phyloP scores from a whole-genome alignment of 768 basidiomycete genomes.

The Aureoboletus auriporus region DNA sequence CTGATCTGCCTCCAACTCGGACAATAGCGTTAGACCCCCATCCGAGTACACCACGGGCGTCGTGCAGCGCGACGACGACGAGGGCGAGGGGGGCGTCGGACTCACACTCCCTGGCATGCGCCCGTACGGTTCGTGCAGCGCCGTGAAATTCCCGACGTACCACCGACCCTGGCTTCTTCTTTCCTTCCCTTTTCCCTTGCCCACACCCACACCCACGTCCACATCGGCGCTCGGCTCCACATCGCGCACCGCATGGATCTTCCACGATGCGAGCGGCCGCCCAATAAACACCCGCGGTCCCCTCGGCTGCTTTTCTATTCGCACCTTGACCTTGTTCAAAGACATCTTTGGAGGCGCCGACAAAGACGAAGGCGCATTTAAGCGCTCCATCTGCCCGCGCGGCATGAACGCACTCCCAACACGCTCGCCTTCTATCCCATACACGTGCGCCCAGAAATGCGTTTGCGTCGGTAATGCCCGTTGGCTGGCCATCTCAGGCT shows the following conservation, averaged over 20 bases:
- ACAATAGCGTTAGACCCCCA: constrained; percentile 8
- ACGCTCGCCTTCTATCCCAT: constrained; percentile 26
- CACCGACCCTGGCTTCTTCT: constrained; percentile 7
- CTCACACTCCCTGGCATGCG: constrained; percentile 13
- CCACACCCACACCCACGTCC: not conserved
- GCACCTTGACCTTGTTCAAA: not conserved
- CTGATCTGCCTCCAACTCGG: constrained; percentile 5
- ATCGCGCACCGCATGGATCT: constrained; percentile 18
- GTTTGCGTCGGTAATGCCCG: not conserved
- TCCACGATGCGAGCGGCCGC: constrained; percentile 20
- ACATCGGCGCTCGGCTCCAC: constrained; percentile 15
- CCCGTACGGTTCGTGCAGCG: constrained; percentile 17
- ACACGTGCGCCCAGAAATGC: constrained; percentile 34
- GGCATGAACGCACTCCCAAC: constrained; percentile 26
- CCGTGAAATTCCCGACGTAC: constrained; percentile 16
- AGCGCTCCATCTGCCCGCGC: constrained; percentile 3
- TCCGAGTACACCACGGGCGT: constrained; percentile 13
- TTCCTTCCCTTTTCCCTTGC: constrained; percentile 1
- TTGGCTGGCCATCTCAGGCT: not conserved
- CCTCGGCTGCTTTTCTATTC: not conserved
- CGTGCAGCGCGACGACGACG: constrained; percentile 4
- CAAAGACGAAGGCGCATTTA: not conserved
- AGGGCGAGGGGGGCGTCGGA: not conserved
- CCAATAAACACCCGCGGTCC: constrained; percentile 25
- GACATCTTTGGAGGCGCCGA: not conserved